phyloP scores from a whole-genome alignment of 495 filamentous ascomycete genomes.

The Alectoria sarmentosa region DNA sequence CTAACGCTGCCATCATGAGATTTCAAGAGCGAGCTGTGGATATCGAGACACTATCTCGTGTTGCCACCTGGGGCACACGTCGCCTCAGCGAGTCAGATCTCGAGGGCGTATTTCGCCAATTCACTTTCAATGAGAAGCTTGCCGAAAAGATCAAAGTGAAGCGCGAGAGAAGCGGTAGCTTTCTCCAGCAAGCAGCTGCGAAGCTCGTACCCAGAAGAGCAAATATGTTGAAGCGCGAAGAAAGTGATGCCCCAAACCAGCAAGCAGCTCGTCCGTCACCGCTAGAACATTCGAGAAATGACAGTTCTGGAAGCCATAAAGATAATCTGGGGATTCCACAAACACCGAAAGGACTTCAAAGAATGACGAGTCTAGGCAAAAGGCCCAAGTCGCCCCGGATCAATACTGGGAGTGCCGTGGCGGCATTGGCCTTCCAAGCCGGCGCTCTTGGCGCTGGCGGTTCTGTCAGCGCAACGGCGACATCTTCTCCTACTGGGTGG shows the following conservation, averaged over 20 bases:
- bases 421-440: constrained; percentile 54
- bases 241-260: constrained; percentile 33
- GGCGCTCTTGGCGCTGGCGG: constrained; percentile 57
- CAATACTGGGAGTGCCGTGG: constrained; percentile 51
- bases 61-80: constrained; percentile 68
- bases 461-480: constrained; percentile 50
- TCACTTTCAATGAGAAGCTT: constrained; percentile 46
- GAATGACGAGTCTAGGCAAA: constrained; percentile 49
- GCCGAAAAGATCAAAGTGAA: constrained; percentile 33
- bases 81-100: constrained; percentile 55
- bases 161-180: constrained; percentile 35
- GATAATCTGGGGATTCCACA: constrained; percentile 44
- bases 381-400: constrained; percentile 53
- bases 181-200: constrained; percentile 38
- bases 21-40: constrained; percentile 39
- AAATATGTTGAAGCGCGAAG: constrained; percentile 42
- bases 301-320: constrained; percentile 32
- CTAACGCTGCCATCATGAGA: constrained; percentile 40
- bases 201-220: constrained; percentile 49
- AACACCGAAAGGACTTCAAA: constrained; percentile 34
- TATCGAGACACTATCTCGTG: constrained; percentile 48
- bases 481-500: constrained; percentile 43
- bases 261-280: constrained; percentile 29
- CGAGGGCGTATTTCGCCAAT: constrained; percentile 56
- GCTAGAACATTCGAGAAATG: constrained; percentile 34